Evolutionary conservation across 208 protist species (phyloP).

Genomic region (Leishmania gerbilli): DNA sequence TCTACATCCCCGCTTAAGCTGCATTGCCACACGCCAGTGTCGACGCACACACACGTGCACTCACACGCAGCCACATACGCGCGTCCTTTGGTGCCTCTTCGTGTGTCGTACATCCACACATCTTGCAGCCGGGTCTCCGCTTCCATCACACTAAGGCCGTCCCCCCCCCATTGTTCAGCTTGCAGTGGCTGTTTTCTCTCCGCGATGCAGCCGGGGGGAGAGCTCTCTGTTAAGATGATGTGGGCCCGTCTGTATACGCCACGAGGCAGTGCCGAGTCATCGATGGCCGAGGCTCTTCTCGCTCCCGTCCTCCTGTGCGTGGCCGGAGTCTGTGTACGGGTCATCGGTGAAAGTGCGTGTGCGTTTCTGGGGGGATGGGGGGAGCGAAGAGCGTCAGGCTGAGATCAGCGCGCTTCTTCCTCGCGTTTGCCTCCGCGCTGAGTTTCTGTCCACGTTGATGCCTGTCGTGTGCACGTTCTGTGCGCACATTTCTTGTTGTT

Average conservation of each 20-base stretch:
- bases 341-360: not conserved
- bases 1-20: conserved; percentile 67
- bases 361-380: not conserved
- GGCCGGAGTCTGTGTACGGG: not conserved
- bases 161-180: not conserved
- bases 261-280: not conserved
- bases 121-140: not conserved
- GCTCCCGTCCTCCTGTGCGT: not conserved
- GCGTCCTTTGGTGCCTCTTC: not conserved
- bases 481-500: not conserved
- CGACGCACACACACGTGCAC: not conserved
- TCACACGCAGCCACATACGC: not conserved
- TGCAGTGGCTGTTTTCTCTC: too few relatives aligned
- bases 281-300: not conserved
- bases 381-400: not conserved
- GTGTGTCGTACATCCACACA: not conserved
- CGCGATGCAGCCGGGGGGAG: not conserved
- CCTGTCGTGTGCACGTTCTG: not conserved
- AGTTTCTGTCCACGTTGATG: not conserved
- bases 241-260: not conserved
- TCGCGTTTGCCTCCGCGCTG: not conserved
- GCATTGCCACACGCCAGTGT: not conserved
- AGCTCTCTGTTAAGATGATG: not conserved
- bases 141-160: not conserved
- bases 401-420: not conserved